Conservation (phyloP, 257 asterid genomes). For the Cinchona pubescens region DNA sequence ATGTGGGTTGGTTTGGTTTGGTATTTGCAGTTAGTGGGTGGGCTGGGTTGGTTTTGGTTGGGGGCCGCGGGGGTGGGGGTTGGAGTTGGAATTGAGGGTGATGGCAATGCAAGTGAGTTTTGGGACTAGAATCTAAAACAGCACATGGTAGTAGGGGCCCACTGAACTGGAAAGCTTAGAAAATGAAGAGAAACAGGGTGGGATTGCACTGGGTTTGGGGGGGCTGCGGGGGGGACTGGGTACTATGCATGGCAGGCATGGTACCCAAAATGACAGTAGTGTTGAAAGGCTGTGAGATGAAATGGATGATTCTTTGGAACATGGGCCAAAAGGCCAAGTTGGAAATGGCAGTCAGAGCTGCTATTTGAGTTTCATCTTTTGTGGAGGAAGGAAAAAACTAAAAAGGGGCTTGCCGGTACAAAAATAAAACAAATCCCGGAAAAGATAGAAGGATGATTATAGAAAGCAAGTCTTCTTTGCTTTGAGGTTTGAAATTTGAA, state of each 20-base stretch:
- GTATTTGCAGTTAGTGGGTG: neutral
- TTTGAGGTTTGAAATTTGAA: neutral
- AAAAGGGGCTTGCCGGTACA: neutral
- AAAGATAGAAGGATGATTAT: neutral
- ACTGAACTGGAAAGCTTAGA: neutral
- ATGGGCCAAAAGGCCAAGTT: conserved; percentile 37
- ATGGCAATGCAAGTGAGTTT: too few relatives aligned
- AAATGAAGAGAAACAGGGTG: neutral
- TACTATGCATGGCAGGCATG: too few relatives aligned
- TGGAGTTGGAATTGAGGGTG: neutral
- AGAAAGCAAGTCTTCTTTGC: neutral
- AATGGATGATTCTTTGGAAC: conserved; percentile 45
- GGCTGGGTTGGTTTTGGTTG: neutral
- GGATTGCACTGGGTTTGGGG: neutral
- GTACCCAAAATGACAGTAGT: neutral
- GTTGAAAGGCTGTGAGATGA: neutral
- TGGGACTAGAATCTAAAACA: neutral
- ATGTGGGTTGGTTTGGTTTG: neutral
- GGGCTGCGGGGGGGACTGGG: neutral
- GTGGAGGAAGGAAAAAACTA: too few relatives aligned
- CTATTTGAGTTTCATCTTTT: too few relatives aligned
- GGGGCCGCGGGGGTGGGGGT: neutral
- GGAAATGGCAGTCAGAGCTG: neutral
- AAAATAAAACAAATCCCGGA: neutral
- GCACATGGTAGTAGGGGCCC: conserved; percentile 23